phyloP scores from a whole-genome alignment of 371 early-diverging fungal species.

The Encephalitozoon intestinalis region DNA sequence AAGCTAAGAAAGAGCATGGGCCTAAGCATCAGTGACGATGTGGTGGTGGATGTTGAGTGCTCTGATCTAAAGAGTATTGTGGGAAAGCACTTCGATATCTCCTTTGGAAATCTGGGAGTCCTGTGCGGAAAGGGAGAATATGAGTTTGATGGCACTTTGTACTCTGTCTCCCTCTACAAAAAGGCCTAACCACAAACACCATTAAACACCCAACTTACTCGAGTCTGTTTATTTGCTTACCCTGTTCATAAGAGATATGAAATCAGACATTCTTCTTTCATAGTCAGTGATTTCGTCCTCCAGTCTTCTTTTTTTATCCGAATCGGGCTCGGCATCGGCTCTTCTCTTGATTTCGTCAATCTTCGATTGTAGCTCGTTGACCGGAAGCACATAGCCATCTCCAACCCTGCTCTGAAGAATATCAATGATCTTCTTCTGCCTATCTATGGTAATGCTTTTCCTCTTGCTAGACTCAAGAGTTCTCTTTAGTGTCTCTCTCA shows the following conservation, averaged over 20 bases:
- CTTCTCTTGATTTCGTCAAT: conserved; percentile 24
- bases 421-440: conserved; percentile 51
- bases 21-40: conserved; percentile 44
- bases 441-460: conserved; percentile 40
- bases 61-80: conserved; percentile 1
- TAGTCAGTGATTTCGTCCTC: conserved; percentile 27
- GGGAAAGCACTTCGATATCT: conserved; percentile 11
- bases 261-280: conserved; percentile 49
- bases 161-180: conserved; percentile 7
- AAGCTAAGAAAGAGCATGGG: conserved; percentile 80
- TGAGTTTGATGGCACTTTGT: neutral
- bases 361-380: conserved; percentile 36
- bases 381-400: conserved; percentile 10
- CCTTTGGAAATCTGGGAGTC: conserved; percentile 32
- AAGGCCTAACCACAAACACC: neutral
- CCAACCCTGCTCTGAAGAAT: conserved; percentile 45
- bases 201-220: neutral
- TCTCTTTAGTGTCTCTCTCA: conserved; percentile 39
- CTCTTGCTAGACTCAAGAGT: conserved; percentile 13
- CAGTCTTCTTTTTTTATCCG: conserved; percentile 12
- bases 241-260: conserved; percentile 10
- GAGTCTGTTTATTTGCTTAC: neutral
- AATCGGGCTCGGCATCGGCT: conserved; percentile 31
- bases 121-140: conserved; percentile 12
- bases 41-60: conserved; percentile 23